These are phyloP conservation scores for Anethum foeniculum DNA, from an alignment of 140 eudicot genomes.

Conservation along the genomic window DNA sequence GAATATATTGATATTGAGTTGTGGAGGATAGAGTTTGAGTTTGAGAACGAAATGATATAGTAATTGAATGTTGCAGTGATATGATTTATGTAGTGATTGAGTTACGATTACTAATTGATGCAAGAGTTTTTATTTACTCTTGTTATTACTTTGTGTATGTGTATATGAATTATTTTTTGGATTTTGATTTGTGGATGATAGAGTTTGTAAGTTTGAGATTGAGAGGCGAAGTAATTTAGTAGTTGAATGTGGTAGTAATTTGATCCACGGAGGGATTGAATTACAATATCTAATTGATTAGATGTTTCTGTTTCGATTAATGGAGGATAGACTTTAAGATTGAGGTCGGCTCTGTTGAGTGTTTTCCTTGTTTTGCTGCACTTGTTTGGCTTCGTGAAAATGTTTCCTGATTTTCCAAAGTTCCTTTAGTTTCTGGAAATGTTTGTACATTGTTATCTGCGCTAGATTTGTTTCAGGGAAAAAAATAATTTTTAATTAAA, in stretches of 20 bases:
- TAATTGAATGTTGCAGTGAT: neutral
- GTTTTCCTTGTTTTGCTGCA: too few species aligned
- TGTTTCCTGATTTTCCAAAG: too few species aligned
- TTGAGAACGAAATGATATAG: neutral
- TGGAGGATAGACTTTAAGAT: neutral
- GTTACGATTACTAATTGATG: neutral
- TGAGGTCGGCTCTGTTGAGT: neutral
- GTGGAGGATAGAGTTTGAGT: neutral
- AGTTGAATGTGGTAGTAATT: neutral
- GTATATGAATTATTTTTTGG: neutral
- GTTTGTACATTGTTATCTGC: too few species aligned
- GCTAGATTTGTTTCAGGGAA: neutral
- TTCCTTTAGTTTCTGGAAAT: too few species aligned
- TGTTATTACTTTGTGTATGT: neutral
- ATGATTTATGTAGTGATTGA: neutral
- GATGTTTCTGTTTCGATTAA: neutral
- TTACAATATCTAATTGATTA: too few species aligned
- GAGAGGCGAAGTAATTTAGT: too few species aligned
- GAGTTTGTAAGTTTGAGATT: neutral
- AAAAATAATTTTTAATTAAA: too few species aligned
- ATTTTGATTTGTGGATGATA: neutral
- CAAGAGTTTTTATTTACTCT: neutral
- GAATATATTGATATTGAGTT: neutral
- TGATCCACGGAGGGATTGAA: neutral
- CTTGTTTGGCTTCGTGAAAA: too few species aligned